phyloP scores from a whole-genome alignment of 2,329 filamentous ascomycete genomes.

The Trichophaea hybrida region DNA sequence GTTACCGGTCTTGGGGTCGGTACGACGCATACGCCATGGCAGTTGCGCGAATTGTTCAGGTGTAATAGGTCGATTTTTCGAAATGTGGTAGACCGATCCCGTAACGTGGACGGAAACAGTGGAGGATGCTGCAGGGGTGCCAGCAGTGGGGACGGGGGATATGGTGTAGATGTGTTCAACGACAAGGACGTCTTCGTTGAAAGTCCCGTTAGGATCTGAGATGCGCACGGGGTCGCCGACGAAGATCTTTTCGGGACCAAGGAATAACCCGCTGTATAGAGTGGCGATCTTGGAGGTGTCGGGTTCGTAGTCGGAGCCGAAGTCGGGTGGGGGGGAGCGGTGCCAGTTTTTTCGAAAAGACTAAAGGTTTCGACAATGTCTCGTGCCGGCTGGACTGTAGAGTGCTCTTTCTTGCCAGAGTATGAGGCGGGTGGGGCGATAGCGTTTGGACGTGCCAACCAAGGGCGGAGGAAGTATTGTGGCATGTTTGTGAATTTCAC shows the following conservation, averaged over 20 bases:
- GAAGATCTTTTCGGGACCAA: constrained; percentile 48
- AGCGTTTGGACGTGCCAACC: constrained; percentile 14
- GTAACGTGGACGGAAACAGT: neutral
- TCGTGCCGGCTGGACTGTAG: constrained; percentile 11
- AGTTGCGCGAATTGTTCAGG: constrained; percentile 14
- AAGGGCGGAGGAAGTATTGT: constrained; percentile 15
- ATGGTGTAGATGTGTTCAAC: constrained; percentile 29
- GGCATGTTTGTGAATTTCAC: constrained; percentile 3
- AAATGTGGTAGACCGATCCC: constrained; percentile 11
- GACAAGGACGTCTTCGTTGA: constrained; percentile 34
- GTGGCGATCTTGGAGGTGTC: neutral
- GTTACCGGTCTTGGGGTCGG: neutral
- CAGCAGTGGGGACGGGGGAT: neutral
- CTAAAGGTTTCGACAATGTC: constrained; percentile 42
- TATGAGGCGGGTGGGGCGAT: neutral
- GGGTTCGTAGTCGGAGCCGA: neutral
- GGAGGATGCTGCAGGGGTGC: neutral
- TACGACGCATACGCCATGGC: constrained; percentile 15
- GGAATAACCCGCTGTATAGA: constrained; percentile 41
- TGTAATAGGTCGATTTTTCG: constrained; percentile 3
- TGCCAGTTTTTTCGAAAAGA: constrained; percentile 36
- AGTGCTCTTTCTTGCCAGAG: constrained; percentile 11
- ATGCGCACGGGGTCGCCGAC: constrained; percentile 44
- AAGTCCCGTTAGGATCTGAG: constrained; percentile 32
- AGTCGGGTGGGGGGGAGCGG: neutral